Conservation (phyloP, 2,329 filamentous ascomycete species). For the Monilinia aucupariae region DNA sequence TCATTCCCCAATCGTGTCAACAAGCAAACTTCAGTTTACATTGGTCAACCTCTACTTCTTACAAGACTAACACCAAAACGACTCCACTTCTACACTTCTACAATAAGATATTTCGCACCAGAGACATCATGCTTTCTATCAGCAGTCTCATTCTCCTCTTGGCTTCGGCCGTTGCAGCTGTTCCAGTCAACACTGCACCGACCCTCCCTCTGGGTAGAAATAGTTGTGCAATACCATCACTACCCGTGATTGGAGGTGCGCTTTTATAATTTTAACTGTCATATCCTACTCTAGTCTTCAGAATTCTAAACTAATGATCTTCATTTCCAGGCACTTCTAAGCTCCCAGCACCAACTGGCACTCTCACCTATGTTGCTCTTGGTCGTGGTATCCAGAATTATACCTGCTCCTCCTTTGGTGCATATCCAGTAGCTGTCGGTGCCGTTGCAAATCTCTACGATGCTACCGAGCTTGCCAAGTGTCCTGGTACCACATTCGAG, state of each 20-base stretch:
- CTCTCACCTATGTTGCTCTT: conserved; percentile 31
- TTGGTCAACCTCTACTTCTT: neutral
- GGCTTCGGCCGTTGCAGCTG: conserved; percentile 1
- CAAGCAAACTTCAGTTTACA: neutral
- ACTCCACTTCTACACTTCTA: too few species aligned
- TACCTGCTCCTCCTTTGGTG: conserved; percentile 28
- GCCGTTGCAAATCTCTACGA: conserved; percentile 35
- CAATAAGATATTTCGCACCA: neutral
- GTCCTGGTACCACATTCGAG: conserved; percentile 18
- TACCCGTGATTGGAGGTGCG: conserved; percentile 13
- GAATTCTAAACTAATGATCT: neutral
- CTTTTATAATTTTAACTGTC: neutral
- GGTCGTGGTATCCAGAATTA: conserved; percentile 36
- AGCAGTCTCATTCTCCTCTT: neutral
- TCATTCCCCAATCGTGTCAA: neutral
- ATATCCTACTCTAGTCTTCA: neutral
- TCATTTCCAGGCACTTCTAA: conserved; percentile 22
- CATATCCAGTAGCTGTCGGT: conserved; percentile 25
- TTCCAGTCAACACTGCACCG: neutral
- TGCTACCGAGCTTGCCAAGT: conserved; percentile 27
- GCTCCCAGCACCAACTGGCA: conserved; percentile 27
- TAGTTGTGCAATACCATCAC: neutral
- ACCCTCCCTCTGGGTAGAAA: neutral
- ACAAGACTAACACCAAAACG: too few species aligned
- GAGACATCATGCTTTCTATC: neutral